These are phyloP conservation scores for Yamadazyma nakazawae DNA, from an alignment of 805 yeast species.

Conservation along the genomic window DNA sequence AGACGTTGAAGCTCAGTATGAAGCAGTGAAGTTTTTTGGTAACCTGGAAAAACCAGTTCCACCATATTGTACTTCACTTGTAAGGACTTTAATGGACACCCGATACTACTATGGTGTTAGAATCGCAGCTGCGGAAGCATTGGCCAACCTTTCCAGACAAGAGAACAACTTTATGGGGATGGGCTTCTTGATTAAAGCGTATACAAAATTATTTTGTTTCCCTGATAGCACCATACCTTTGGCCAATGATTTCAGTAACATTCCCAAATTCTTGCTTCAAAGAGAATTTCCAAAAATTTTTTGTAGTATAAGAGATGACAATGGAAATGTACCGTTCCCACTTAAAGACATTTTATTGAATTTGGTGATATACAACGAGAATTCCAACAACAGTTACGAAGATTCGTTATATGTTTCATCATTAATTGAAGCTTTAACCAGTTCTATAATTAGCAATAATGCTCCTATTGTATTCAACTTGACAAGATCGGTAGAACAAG, in stretches of 20 bases:
- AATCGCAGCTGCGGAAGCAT: conserved; percentile 77
- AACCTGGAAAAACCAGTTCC: conserved; percentile 53
- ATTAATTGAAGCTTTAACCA: conserved; percentile 54
- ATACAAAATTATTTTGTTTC: conserved; percentile 70
- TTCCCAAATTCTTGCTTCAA: conserved; percentile 65
- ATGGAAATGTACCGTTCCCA: conserved; percentile 56
- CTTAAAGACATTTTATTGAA: conserved; percentile 64
- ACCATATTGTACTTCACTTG: conserved; percentile 70
- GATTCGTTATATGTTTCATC: conserved; percentile 66
- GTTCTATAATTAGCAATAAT: conserved; percentile 20
- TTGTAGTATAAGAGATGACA: conserved; percentile 55
- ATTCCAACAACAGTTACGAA: conserved; percentile 69
- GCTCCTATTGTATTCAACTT: conserved; percentile 6
- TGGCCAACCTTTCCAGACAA: conserved; percentile 63
- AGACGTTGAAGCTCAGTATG: conserved; percentile 93
- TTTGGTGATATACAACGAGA: conserved; percentile 79
- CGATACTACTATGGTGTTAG: conserved; percentile 89
- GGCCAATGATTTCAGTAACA: conserved; percentile 77
- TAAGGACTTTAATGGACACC: conserved; percentile 77
- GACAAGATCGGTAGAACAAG: conserved; percentile 2
- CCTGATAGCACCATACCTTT: conserved; percentile 58
- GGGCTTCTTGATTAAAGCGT: conserved; percentile 66
- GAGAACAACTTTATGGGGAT: conserved; percentile 69
- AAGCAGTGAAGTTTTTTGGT: conserved; percentile 73
- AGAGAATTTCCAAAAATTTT: conserved; percentile 65